phyloP scores from a whole-genome alignment of 2,329 filamentous ascomycete genomes.

The Phyllachora maydis region DNA sequence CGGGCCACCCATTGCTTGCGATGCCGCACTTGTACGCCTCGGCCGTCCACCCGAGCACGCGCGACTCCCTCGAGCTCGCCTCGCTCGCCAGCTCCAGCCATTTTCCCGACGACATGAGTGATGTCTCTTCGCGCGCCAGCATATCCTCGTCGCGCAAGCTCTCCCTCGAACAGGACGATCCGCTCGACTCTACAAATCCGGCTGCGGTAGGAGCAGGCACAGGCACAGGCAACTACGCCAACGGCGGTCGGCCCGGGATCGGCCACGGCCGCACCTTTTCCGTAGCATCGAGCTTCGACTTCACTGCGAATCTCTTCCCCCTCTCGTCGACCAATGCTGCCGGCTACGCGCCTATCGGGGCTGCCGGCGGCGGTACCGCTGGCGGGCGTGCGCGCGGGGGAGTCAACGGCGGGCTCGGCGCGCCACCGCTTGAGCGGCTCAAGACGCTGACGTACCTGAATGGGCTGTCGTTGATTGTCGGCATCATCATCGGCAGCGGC shows the following conservation, averaged over 20 bases:
- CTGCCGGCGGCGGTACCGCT: constrained; percentile 48
- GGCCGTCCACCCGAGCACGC: constrained; percentile 30
- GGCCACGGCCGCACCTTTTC: constrained; percentile 62
- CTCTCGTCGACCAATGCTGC: constrained; percentile 59
- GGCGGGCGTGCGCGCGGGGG: constrained; percentile 25
- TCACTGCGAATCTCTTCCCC: constrained; percentile 81
- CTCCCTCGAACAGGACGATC: constrained; percentile 75
- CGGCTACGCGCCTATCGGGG: constrained; percentile 70
- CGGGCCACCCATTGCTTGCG: constrained; percentile 2
- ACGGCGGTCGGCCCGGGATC: constrained; percentile 15
- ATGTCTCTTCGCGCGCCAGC: constrained; percentile 73
- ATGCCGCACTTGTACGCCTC: constrained; percentile 21
- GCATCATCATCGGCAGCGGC: constrained; percentile 85
- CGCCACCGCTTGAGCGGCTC: constrained; percentile 75
- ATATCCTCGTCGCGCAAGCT: constrained; percentile 81
- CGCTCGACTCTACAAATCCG: constrained; percentile 41
- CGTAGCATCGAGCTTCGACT: constrained; percentile 85
- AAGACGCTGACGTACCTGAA: constrained; percentile 93
- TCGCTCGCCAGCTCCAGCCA: constrained; percentile 74
- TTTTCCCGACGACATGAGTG: too few species aligned
- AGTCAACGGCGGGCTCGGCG: constrained; percentile 40
- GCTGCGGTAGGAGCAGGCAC: too few species aligned
- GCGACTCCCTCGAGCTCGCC: constrained; percentile 91
- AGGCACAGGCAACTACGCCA: too few species aligned
- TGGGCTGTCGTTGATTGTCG: constrained; percentile 75